Conservation (phyloP, 805 yeast genomes). For the Clavispora asparagi region DNA sequence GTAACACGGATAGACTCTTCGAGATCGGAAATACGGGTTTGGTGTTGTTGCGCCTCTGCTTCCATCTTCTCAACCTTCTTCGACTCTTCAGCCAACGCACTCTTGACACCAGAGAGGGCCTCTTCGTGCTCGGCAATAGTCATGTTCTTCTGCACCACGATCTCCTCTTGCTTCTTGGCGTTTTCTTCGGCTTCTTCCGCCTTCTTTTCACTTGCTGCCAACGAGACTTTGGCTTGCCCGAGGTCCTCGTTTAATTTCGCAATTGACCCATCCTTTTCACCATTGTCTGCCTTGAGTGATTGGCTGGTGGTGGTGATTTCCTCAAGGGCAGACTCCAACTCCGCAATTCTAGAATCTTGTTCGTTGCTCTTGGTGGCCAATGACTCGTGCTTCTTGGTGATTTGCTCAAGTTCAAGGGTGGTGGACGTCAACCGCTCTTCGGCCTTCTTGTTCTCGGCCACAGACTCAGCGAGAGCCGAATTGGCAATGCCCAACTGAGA, state of each 20-base stretch:
- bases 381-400: conserved; percentile 2
- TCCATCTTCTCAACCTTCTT: conserved; percentile 2
- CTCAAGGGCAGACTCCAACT: background rate
- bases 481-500: background rate
- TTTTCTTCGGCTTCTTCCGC: background rate
- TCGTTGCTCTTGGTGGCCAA: background rate
- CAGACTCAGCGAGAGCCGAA: conserved; percentile 1
- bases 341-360: background rate
- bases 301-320: background rate
- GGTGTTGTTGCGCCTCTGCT: conserved; percentile 3
- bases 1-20: background rate
- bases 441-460: conserved; percentile 3
- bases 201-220: background rate
- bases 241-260: background rate
- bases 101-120: background rate
- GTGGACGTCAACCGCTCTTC: conserved; percentile 1
- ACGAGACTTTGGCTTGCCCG: background rate
- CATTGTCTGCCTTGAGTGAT: background rate
- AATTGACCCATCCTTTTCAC: background rate
- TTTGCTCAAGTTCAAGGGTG: background rate
- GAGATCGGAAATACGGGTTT: background rate
- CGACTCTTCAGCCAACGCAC: conserved; percentile 2
- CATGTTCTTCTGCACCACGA: background rate
- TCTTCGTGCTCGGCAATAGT: background rate
- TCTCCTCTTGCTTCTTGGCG: background rate